A percentile compares a stretch with the other conserved stretches of the same genome.
phyloP scores from a whole-genome alignment of 768 basidiomycete genomes.

The Phylloporus sp. region DNA sequence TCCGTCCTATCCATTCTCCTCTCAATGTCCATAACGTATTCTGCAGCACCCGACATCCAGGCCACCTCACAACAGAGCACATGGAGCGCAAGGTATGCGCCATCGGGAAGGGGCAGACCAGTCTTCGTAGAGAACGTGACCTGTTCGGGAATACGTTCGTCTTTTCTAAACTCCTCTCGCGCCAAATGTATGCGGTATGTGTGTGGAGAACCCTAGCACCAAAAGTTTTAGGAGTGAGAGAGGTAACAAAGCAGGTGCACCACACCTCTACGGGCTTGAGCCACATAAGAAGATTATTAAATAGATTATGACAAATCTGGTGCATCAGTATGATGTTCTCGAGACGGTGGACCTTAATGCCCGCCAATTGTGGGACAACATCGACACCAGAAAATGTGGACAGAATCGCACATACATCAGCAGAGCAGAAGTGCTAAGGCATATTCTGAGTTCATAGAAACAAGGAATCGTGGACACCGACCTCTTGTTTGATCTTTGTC shows the following conservation, averaged over 20 bases:
- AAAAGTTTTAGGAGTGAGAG: not conserved
- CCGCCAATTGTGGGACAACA: too few relatives aligned
- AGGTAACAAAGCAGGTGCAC: not conserved
- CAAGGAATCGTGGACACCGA: too few relatives aligned
- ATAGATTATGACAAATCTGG: not conserved
- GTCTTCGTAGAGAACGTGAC: not conserved
- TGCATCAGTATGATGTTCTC: too few relatives aligned
- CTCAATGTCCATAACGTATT: not conserved
- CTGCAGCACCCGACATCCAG: not conserved
- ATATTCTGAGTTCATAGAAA: too few relatives aligned
- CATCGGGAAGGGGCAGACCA: not conserved
- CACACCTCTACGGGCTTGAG: not conserved
- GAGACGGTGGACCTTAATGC: too few relatives aligned
- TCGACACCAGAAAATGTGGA: too few relatives aligned
- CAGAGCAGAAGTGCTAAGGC: too few relatives aligned
- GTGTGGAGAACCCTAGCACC: not conserved
- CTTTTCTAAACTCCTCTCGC: not conserved
- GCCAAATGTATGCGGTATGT: not conserved
- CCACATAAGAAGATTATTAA: not conserved
- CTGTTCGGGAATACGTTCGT: too few relatives aligned
- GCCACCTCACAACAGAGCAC: not conserved
- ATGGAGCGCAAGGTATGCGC: not conserved
- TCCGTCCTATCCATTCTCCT: not conserved
- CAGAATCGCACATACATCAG: too few relatives aligned
- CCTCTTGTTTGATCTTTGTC: too few relatives aligned